Evolutionary conservation across 164 flowering plant species (phyloP), one percentile per base, ranked within the genome.

Genomic region (Warburgia ugandensis): DNA sequence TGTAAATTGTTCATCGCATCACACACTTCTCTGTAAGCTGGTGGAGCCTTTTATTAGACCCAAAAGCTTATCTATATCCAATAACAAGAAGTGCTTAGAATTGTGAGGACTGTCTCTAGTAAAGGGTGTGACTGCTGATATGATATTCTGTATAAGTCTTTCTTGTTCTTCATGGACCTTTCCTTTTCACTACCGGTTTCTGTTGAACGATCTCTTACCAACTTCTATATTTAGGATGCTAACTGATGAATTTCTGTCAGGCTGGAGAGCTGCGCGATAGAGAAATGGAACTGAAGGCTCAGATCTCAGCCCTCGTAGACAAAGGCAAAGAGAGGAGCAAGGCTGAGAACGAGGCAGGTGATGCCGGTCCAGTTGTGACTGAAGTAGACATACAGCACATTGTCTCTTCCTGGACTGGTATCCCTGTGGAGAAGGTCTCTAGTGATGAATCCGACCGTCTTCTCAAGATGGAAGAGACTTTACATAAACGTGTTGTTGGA

Each of bases 401-500:
- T 42, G 84, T 87, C 16, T 63, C 87, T 38, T 50, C 86, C 1
- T 87, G 96, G 94, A 87, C 96, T 60, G 96, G 96, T n/a, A 84
- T 87, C 43, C 94, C 94, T 43, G 96, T 77, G 39, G 90, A 87
- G 40, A 87, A 87, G 50, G 94, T 87, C 5, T 78, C 94, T 2
- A 64, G 66, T 3, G 95, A 86, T 54, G 95, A 86, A 52, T 89
- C 97, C 26, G 81, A 78, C 32, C 80, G 90, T 30, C 92, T 89
- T 30, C 83, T 89, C 50, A 85, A 81, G 68, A 86, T 89, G 95
- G 97, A 89, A 58, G 84, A 80, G 48, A 84, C 79, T 25, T 86
- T 89, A 26, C 95, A 89, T 60, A 70, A 51, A 37, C 65, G 97
- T 23, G 78, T 89, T 40, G 69, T 89, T 45, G 97, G 97, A 35